Conservation (phyloP, 805 yeast species). For the Lipomyces spencermartinsiae region DNA sequence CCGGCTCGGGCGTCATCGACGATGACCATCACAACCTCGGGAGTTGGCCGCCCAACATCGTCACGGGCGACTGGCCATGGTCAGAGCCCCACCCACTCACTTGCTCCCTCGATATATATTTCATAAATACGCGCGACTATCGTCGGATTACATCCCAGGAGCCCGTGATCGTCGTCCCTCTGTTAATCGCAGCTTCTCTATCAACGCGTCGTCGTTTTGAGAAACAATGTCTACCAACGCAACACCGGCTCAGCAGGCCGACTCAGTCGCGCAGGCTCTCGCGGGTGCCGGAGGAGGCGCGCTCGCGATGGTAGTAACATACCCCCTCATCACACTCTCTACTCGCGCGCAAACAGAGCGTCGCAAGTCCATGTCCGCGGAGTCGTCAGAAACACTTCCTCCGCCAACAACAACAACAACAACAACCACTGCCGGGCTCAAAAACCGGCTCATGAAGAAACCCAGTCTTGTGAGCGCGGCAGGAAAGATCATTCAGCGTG, state of each 20-base stretch:
- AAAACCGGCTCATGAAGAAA: conserved; percentile 20
- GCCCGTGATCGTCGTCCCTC: too few relatives aligned
- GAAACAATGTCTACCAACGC: conserved; percentile 5
- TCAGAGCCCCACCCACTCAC: too few relatives aligned
- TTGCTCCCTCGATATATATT: too few relatives aligned
- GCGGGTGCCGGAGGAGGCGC: conserved; percentile 96
- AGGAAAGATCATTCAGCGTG: conserved; percentile 57
- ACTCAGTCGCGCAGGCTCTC: conserved; percentile 79
- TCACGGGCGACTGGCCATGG: too few relatives aligned
- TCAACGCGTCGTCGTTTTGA: not conserved
- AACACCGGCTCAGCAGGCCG: conserved; percentile 42
- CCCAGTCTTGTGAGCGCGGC: conserved; percentile 50
- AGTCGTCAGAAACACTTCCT: conserved; percentile 18
- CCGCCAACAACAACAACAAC: too few relatives aligned
- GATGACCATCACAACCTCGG: too few relatives aligned
- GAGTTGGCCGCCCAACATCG: too few relatives aligned
- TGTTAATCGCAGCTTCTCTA: too few relatives aligned
- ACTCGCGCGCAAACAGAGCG: conserved; percentile 83
- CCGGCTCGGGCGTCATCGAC: too few relatives aligned
- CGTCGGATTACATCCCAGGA: too few relatives aligned
- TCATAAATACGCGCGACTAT: too few relatives aligned
- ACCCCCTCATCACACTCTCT: conserved; percentile 85
- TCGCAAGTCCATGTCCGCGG: conserved; percentile 18
- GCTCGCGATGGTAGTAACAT: conserved; percentile 82
- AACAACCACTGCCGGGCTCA: conserved; percentile 29